Base-by-base conservation (phyloP, 768 basidiomycete species). In the Suillus luteus region DNA sequence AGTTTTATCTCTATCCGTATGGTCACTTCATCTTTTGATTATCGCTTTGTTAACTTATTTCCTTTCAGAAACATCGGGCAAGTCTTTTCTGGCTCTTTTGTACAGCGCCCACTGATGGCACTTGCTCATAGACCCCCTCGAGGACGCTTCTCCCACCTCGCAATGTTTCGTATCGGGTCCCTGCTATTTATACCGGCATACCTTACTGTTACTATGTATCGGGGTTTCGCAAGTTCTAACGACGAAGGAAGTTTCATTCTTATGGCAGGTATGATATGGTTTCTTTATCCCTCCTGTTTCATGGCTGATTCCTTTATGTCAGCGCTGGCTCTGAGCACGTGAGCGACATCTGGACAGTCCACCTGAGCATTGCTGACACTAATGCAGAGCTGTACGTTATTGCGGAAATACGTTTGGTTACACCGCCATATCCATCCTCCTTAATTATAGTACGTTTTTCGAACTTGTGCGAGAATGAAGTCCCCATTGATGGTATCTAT, bases 161-260 rank as follows among this genome's bases (percentile, higher is more conserved):
- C 91, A 5, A 96, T 95, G 93, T 95, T 94, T 83, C 89, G 94
- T 58, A 79, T 96, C 17, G 94, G 94, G 51, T 90, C 91, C 6
- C 73, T 89, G 24, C 80, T 96, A 40, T 97, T 94, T 77, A 89
- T 98, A 66, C 95, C 95, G 2, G 87, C 93, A 19, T 97, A 98
- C 76, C 82, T 96, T 51, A 86, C 87, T 7, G 89, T 96, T 40
- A 81, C 85, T 58, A 81, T 87, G 54, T 95, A 88, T 73, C 91
- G 89, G 44, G 78, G 78, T 37, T 84, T 97, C 62, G 91, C 92
- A 33, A 90, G 87, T 72, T 75, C 84, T 11, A 76, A 82, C 14
- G 86, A 87, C 62, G 87, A 89, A 64, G 91, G 90, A 22, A 92
- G 90, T 66, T 77, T 90, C 61, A 67, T 95, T 60, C 82, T 98